phyloP scores from a whole-genome alignment of 208 protist species.

The Leishmania arabica region DNA sequence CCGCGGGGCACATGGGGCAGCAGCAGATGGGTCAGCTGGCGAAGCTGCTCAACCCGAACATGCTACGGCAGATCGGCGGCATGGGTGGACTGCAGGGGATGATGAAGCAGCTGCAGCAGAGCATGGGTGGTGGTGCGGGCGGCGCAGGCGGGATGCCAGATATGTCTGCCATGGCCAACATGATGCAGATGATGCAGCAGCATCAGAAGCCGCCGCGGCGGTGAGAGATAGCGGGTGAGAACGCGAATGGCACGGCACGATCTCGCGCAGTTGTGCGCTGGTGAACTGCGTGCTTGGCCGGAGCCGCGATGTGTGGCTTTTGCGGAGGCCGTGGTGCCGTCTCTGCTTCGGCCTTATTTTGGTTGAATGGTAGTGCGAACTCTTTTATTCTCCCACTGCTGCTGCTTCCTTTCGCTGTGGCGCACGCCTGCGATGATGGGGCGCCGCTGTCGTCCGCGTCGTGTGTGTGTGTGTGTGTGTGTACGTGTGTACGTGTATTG shows the following conservation, averaged over 20 bases:
- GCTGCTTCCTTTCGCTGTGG: background rate
- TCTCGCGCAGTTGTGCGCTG: background rate
- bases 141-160: constrained; percentile 42
- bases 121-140: constrained; percentile 36
- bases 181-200: constrained; percentile 62
- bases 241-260: background rate
- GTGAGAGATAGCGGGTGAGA: background rate
- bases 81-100: constrained; percentile 84
- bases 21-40: constrained; percentile 89
- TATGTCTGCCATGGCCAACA: constrained; percentile 49
- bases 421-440: background rate
- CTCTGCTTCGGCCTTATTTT: too few relatives aligned
- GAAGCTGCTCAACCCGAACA: constrained; percentile 86
- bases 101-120: constrained; percentile 83
- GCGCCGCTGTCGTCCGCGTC: background rate
- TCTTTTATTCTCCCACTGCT: background rate
- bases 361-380: too few relatives aligned
- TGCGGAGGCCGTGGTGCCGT: background rate
- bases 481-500: background rate
- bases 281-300: background rate
- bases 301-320: background rate
- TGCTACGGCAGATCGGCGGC: constrained; percentile 87
- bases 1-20: constrained; percentile 63
- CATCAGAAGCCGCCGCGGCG: constrained; percentile 19
- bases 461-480: background rate